phyloP scores from a whole-genome alignment of 306 rosid species.

The Ormosia emarginata region DNA sequence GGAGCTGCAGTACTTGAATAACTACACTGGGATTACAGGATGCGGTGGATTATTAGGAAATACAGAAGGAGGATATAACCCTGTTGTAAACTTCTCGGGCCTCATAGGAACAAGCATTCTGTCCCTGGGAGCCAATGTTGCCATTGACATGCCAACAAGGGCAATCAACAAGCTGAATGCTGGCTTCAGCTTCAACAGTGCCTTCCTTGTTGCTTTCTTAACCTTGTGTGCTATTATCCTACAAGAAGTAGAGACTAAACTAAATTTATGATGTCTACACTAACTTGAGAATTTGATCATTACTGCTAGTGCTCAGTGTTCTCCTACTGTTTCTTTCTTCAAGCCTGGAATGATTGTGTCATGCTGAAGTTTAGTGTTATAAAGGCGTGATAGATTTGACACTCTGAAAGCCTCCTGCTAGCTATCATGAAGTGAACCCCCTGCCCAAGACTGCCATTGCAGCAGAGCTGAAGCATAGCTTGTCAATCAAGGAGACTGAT shows the following conservation, averaged over 20 bases:
- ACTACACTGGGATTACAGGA: constrained; percentile 50
- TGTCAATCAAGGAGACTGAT: constrained; percentile 38
- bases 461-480: constrained; percentile 55
- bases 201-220: constrained; percentile 50
- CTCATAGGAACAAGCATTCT: constrained; percentile 44
- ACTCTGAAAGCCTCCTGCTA: constrained; percentile 48
- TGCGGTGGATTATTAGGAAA: constrained; percentile 51
- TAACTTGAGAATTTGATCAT: neutral
- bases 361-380: constrained; percentile 18
- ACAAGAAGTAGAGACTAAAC: neutral
- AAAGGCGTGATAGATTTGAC: constrained; percentile 63
- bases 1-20: constrained; percentile 49
- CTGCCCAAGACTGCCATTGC: constrained; percentile 55
- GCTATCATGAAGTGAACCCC: constrained; percentile 51
- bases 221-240: constrained; percentile 55
- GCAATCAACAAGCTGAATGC: constrained; percentile 41
- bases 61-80: constrained; percentile 32
- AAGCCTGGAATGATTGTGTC: constrained; percentile 1
- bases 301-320: no score
- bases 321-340: neutral
- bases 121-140: constrained; percentile 52
- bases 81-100: constrained; percentile 43
- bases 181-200: constrained; percentile 48
- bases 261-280: neutral
- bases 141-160: constrained; percentile 41